These are phyloP conservation scores for Nyssa sinensis DNA, from an alignment of 148 eudicot species.

Conservation along the genomic window DNA sequence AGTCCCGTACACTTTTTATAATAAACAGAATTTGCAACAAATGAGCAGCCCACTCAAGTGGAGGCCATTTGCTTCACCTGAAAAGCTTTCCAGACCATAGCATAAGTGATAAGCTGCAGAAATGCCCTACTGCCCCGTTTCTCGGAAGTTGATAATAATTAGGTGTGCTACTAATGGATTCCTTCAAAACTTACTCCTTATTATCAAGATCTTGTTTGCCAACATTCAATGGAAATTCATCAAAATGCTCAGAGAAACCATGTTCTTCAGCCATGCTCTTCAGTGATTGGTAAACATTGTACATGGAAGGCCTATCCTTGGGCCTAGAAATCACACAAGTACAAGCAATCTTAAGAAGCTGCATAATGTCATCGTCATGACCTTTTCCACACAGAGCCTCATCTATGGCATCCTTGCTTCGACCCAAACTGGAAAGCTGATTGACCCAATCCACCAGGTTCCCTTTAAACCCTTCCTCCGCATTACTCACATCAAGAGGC, in stretches of 20 bases:
- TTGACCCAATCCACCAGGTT: constrained; percentile 75
- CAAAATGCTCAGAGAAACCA: constrained; percentile 47
- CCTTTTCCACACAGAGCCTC: constrained; percentile 50
- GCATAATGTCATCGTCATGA: constrained; percentile 62
- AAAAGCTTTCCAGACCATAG: background rate
- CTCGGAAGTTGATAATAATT: too few relatives aligned
- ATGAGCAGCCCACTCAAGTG: constrained; percentile 7
- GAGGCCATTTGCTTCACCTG: background rate
- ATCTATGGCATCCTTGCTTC: constrained; percentile 63
- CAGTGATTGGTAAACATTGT: constrained; percentile 51
- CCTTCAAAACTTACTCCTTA: background rate
- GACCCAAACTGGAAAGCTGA: constrained; percentile 43
- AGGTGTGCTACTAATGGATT: background rate
- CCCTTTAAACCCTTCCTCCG: constrained; percentile 63
- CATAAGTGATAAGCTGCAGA: too few relatives aligned
- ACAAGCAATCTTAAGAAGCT: constrained; percentile 58
- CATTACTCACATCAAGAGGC: constrained; percentile 50
- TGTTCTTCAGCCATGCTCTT: constrained; percentile 50
- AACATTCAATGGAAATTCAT: constrained; percentile 65
- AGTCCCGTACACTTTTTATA: background rate
- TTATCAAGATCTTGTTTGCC: constrained; percentile 40
- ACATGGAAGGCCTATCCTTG: constrained; percentile 68
- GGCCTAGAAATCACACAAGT: constrained; percentile 68
- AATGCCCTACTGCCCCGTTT: too few relatives aligned
- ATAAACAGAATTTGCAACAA: background rate